Evolutionary conservation across 2,329 filamentous ascomycete genomes (phyloP), one percentile per base, ranked within the genome.

Genomic region (Cladosporium sp.): DNA sequence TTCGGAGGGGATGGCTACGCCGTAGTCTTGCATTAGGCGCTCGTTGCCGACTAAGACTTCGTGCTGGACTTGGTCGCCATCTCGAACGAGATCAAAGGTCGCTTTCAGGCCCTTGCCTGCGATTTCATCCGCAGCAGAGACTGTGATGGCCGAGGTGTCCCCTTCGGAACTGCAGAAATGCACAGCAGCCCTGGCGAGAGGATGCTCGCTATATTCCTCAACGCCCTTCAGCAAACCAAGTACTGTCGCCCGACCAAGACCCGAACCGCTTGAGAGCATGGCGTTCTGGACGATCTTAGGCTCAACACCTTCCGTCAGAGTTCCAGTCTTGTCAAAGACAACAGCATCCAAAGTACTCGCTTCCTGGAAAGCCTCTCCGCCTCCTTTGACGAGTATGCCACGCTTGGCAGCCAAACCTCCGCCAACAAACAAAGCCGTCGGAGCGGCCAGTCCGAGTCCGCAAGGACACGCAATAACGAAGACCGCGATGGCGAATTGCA

Each of bases 311-410:
- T 85, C 73, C 0, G 89, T 93, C 52, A 95, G 72, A 0, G 89
- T 95, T 1, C 89, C 89, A 0, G 89, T 95, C 75, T 95, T 93
- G 75, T 95, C 89, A 64, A 95, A 93, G 1, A 93, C 86, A 1
- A 55, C 53, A 7, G 41, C 29, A 65, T 89, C 83, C 40, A 91
- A 76, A 7, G 80, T 80, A 64, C 86, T 90, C 3, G 88, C 88
- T 70, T 89, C 89, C 66, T 93, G 87, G 64, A 93, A 92, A 0
- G 88, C 89, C 64, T 91, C 87, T 29, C 89, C 89, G 18, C 89
- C 89, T 18, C 89, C 88, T 68, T 90, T 89, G 58, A 87, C 88
- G 1, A 95, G 75, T 49, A 95, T 89, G 1, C 89, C 89, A 61
- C 88, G 72, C 64, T 86, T 84, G 6, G 89, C 89, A 2, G 89